These are phyloP conservation scores for Pseudocercospora pini-densiflorae DNA, from an alignment of 2,329 filamentous ascomycete genomes.

Conservation along the genomic window DNA sequence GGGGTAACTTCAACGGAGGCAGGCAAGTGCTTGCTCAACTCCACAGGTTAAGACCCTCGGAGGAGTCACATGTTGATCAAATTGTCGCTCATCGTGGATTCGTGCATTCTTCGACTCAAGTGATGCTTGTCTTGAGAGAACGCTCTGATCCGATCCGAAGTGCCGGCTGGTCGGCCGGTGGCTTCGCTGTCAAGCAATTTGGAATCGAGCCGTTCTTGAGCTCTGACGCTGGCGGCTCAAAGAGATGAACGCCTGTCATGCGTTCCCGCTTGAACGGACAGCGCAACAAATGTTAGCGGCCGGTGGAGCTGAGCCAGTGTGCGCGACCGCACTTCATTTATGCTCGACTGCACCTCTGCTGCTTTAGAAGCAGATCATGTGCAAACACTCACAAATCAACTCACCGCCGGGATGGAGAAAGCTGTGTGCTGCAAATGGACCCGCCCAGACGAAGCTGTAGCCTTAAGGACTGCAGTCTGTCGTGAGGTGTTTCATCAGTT, in stretches of 20 bases:
- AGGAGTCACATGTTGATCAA: background rate
- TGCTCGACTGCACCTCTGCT: background rate
- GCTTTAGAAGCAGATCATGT: background rate
- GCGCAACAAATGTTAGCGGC: background rate
- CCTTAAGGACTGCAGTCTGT: background rate
- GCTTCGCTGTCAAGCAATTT: background rate
- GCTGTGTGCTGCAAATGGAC: background rate
- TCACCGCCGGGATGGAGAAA: background rate
- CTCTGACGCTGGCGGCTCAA: background rate
- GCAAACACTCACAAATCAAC: background rate
- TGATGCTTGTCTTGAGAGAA: background rate
- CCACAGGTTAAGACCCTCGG: background rate
- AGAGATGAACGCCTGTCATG: constrained; percentile 1
- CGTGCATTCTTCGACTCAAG: background rate
- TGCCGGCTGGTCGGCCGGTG: background rate
- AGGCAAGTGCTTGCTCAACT: background rate
- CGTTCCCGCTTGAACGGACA: background rate
- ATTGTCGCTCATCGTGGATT: background rate
- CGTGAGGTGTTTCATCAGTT: background rate
- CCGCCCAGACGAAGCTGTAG: background rate
- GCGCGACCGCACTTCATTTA: background rate
- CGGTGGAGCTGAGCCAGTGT: background rate
- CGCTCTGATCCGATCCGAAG: background rate
- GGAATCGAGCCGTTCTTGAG: background rate
- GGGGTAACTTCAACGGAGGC: background rate